Conservation (phyloP, 495 filamentous ascomycete species). For the Aspergillus funiculosus region DNA sequence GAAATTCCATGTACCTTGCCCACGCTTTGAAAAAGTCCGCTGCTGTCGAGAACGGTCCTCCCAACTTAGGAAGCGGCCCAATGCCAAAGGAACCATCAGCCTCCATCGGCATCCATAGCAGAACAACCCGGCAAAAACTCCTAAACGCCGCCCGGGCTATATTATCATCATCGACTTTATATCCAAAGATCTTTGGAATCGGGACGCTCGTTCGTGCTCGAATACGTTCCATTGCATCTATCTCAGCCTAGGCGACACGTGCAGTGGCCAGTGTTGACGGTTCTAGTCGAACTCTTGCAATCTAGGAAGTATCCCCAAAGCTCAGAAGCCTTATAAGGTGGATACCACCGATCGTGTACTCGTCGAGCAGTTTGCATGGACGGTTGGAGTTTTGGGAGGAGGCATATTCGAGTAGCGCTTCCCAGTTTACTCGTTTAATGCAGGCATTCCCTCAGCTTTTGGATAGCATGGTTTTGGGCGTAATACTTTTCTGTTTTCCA, state of each 20-base stretch:
- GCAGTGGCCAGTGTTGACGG: neutral
- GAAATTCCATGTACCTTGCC: conserved; percentile 10
- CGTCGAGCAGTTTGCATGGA: neutral
- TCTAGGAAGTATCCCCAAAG: conserved; percentile 1
- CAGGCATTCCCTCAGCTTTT: neutral
- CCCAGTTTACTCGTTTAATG: neutral
- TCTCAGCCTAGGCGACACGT: conserved; percentile 1
- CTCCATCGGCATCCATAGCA: conserved; percentile 12
- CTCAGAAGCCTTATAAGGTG: neutral
- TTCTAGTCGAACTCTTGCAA: neutral
- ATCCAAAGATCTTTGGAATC: conserved; percentile 10
- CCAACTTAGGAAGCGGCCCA: conserved; percentile 8
- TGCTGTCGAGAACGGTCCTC: conserved; percentile 14
- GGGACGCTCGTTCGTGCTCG: neutral
- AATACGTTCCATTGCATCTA: conserved; percentile 11
- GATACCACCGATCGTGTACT: neutral
- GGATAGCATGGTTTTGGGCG: no score
- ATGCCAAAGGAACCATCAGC: conserved; percentile 8
- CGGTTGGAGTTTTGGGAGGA: neutral
- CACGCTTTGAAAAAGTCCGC: conserved; percentile 14
- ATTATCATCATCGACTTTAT: conserved; percentile 8
- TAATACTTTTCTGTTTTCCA: no score
- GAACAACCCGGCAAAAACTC: conserved; percentile 9
- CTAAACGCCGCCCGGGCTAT: conserved; percentile 1
- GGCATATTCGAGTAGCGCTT: neutral